A percentile compares a stretch with the other conserved stretches of the same genome.
These are phyloP conservation scores for Colletotrichum scovillei DNA, from an alignment of 2,329 filamentous ascomycete genomes.

Conservation along the genomic window DNA sequence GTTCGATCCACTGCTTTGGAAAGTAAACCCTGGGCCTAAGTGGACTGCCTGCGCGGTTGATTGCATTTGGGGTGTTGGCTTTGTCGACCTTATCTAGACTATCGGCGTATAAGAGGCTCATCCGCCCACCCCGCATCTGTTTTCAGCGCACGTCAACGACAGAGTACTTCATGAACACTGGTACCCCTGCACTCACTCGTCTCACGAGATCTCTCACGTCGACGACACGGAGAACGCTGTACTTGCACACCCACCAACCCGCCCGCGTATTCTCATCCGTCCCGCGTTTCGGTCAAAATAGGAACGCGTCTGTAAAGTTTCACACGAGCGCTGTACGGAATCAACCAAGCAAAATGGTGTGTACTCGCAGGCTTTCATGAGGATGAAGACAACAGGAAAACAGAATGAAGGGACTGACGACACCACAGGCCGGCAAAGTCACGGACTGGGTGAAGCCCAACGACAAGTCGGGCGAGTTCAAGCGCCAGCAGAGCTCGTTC, in stretches of 20 bases:
- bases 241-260: background rate
- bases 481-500: constrained; percentile 86
- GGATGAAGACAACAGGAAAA: too few species aligned
- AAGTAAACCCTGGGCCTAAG: background rate
- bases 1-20: background rate
- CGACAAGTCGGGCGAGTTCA: constrained; percentile 91
- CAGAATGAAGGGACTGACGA: too few species aligned
- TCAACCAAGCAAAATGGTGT: constrained; percentile 32
- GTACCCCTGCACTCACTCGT: background rate
- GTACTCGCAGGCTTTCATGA: too few species aligned
- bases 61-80: background rate
- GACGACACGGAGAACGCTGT: background rate
- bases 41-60: background rate
- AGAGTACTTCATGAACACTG: constrained; percentile 1
- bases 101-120: background rate
- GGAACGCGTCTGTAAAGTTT: background rate
- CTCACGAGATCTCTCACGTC: background rate
- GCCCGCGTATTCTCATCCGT: constrained; percentile 5
- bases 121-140: constrained; percentile 1
- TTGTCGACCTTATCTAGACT: background rate
- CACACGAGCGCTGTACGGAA: background rate
- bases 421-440: constrained; percentile 61
- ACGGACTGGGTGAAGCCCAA: constrained; percentile 85
- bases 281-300: background rate
- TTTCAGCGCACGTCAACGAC: background rate